Conservation (phyloP, 305 asterid genomes). For the Withania somnifera region DNA sequence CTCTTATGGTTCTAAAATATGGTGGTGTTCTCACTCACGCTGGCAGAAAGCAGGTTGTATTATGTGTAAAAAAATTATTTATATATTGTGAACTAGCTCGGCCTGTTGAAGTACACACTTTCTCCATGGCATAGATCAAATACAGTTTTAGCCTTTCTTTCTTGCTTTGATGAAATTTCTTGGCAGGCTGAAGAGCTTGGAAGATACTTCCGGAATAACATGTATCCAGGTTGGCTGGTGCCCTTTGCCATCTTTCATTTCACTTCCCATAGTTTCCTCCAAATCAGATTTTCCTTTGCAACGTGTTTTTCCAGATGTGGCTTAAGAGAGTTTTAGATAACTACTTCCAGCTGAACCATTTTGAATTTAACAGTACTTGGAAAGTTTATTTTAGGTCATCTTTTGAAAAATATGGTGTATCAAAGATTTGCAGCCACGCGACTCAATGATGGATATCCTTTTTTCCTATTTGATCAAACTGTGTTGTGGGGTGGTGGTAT, state of each 20-base stretch:
- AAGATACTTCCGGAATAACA: conserved; percentile 83
- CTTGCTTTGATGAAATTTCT: conserved; percentile 6
- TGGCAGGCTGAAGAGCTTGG: conserved; percentile 97
- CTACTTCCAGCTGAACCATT: neutral
- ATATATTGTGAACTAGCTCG: neutral
- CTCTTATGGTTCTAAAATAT: conserved; percentile 93
- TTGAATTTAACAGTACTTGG: neutral
- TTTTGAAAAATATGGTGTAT: neutral
- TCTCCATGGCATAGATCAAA: neutral
- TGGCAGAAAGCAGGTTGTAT: conserved; percentile 83
- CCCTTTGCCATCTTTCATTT: neutral
- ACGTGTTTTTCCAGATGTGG: neutral
- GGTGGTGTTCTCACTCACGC: conserved; percentile 99
- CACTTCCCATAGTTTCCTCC: neutral
- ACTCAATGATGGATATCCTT: neutral
- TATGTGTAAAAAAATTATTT: conserved; percentile 2
- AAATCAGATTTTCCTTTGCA: neutral
- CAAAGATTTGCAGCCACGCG: neutral
- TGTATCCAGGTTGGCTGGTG: conserved; percentile 81
- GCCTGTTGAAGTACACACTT: neutral
- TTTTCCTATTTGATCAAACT: neutral
- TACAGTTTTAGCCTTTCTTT: neutral
- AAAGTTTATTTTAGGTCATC: neutral
- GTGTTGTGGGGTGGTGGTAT: neutral
- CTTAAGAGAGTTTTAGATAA: neutral